Conservation (phyloP, 345 rosid genomes). For the Murraya koenigii region DNA sequence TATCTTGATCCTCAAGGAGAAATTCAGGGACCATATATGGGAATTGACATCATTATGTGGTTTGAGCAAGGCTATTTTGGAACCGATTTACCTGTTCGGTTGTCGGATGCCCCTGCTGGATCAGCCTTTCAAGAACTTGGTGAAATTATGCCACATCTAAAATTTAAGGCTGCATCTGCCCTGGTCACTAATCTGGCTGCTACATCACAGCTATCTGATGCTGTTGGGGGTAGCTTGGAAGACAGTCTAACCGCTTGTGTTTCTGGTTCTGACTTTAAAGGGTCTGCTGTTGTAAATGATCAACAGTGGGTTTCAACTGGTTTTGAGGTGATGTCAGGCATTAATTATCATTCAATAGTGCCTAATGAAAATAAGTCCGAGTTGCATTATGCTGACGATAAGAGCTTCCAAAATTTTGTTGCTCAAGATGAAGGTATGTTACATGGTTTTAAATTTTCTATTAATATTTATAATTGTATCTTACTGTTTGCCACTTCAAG, state of each 20-base stretch:
- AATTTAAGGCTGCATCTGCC: conserved; percentile 13
- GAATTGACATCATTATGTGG: conserved; percentile 80
- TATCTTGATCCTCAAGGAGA: conserved; percentile 89
- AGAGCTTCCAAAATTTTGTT: conserved; percentile 28
- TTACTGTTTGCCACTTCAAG: conserved; percentile 10
- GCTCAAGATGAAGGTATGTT: conserved; percentile 49
- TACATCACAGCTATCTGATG: conserved; percentile 20
- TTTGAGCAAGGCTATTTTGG: conserved; percentile 93
- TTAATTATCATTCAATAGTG: conserved; percentile 16
- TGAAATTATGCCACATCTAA: conserved; percentile 63
- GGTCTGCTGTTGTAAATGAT: conserved; percentile 11
- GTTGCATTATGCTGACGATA: conserved; percentile 21
- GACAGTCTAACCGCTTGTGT: conserved; percentile 12
- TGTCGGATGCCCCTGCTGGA: conserved; percentile 72
- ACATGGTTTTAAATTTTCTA: conserved; percentile 11
- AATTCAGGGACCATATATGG: conserved; percentile 81
- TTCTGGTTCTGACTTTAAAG: conserved; percentile 17
- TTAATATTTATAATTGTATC: conserved; percentile 7
- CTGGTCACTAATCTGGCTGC: neutral
- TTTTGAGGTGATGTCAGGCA: conserved; percentile 14
- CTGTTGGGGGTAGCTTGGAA: conserved; percentile 20
- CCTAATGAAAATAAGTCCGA: conserved; percentile 14
- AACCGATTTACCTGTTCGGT: conserved; percentile 70
- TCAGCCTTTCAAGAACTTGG: conserved; percentile 70
- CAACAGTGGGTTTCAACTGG: conserved; percentile 21